Evolutionary conservation across 129 eudicot genomes (phyloP), one percentile per base, ranked within the genome.

Genomic region (Glebionis coronaria): DNA sequence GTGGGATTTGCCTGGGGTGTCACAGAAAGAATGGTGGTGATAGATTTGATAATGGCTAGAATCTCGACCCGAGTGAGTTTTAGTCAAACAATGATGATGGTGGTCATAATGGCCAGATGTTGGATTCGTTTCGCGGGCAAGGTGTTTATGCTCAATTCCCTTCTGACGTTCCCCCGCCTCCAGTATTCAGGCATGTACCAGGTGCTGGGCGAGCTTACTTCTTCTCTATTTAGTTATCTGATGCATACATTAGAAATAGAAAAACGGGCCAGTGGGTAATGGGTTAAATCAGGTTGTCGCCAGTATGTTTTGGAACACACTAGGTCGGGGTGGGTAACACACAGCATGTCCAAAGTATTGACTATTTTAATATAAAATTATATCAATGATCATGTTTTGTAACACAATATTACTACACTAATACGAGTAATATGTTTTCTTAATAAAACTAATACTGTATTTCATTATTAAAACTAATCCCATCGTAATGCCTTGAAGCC

Each of bases 111-210:
- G 95, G 89, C 38, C 78, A 74, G 59, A 93, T 88, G 88, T 93
- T 82, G 77, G 97, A 93, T 73, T 58, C 84, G 49, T 93, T 78
- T 74, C 74, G 79, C 62, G 96, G 92, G 31, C 92, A 82, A 72
- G 95, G 98, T 55, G 73, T 91, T 57, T 82, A 77, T 56, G 81
- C 84, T 42, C 65, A 95, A 27, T 89, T 86, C 77, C 77, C 93
- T 63, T 79, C 99, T 14, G 99, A 93, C 65, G 84, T 93, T 19
- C 84, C 97, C 29, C 98, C 98, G 13, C 96, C 96, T 60, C 88
- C 97, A 27, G 95, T 93, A 31, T 70, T 93, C 74, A 93, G 89
- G 99, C 99, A 97, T 42, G 95, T 93, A 53, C 99, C 99, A 70
- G 99, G 99, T 76, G 99, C 98, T 62, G 98, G 98, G 98, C 88